These are phyloP conservation scores for Phoma sp. DNA, from an alignment of 2,329 filamentous ascomycete genomes.

Conservation along the genomic window DNA sequence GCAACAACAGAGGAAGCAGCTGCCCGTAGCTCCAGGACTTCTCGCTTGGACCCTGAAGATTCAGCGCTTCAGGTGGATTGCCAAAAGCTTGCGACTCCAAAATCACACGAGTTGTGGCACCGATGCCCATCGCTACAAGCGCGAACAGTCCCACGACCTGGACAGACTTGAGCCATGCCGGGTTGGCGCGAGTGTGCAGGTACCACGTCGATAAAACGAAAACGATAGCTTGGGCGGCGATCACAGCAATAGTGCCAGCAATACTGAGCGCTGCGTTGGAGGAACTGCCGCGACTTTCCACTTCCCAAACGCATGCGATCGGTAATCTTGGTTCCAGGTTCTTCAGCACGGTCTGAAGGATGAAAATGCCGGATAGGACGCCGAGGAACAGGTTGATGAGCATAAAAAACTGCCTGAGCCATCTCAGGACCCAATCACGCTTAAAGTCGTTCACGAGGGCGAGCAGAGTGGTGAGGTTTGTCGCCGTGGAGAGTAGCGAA, in stretches of 20 bases:
- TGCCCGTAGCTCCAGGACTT: conserved; percentile 70
- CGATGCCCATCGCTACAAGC: conserved; percentile 62
- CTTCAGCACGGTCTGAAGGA: conserved; percentile 63
- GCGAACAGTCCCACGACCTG: conserved; percentile 63
- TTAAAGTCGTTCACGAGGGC: conserved; percentile 71
- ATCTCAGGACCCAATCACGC: conserved; percentile 70
- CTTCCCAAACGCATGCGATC: conserved; percentile 67
- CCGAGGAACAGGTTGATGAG: conserved; percentile 68
- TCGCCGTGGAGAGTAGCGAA: conserved; percentile 68
- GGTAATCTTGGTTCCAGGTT: conserved; percentile 63
- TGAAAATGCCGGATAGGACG: conserved; percentile 63
- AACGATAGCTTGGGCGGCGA: conserved; percentile 65
- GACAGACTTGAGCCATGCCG: conserved; percentile 61
- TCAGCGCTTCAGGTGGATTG: conserved; percentile 53
- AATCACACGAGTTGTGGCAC: conserved; percentile 65
- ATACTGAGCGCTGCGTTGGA: conserved; percentile 59
- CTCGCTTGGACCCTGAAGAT: conserved; percentile 62
- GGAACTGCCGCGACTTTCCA: conserved; percentile 48
- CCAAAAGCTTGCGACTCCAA: conserved; percentile 69
- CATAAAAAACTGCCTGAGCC: conserved; percentile 72
- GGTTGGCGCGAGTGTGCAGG: conserved; percentile 63
- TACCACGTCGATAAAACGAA: conserved; percentile 71
- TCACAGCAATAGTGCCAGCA: conserved; percentile 67
- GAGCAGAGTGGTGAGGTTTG: conserved; percentile 71
- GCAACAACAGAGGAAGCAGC: conserved; percentile 65